phyloP scores from a whole-genome alignment of 768 basidiomycete genomes.

The Auricularia auricula-judae region DNA sequence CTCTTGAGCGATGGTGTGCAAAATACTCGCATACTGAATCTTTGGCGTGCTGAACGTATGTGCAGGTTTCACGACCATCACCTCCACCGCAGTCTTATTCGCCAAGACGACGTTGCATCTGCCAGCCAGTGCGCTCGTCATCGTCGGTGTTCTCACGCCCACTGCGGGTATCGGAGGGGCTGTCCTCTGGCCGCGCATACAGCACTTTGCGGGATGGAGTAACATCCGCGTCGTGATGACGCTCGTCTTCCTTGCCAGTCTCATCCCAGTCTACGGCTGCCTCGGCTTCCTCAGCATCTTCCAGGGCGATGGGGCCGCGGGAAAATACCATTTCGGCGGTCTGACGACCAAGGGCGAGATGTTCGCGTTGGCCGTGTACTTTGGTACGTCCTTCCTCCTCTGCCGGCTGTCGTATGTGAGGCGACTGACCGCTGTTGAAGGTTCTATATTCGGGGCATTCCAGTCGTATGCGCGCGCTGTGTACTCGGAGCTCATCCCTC shows the following conservation, averaged over 20 bases:
- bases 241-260: conserved; percentile 53
- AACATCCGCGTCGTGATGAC: conserved; percentile 57
- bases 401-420: not conserved
- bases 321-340: conserved; percentile 46
- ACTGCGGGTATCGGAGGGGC: conserved; percentile 73
- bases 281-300: conserved; percentile 60
- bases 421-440: conserved; percentile 18
- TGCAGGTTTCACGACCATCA: conserved; percentile 82
- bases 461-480: conserved; percentile 82
- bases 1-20: conserved; percentile 76
- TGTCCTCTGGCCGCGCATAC: conserved; percentile 66
- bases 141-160: conserved; percentile 74
- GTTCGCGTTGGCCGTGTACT: conserved; percentile 73
- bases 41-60: not conserved
- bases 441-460: conserved; percentile 77
- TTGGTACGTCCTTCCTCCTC: conserved; percentile 40
- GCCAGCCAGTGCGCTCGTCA: conserved; percentile 61
- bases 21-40: not conserved
- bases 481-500: conserved; percentile 79
- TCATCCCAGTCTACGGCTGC: conserved; percentile 73
- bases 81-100: conserved; percentile 84
- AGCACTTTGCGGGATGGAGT: conserved; percentile 50
- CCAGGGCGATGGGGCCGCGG: conserved; percentile 17
- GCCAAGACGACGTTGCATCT: conserved; percentile 83
- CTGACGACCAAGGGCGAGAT: conserved; percentile 75